Conservation (phyloP, 768 basidiomycete genomes). For the Hydnum rufescens region DNA sequence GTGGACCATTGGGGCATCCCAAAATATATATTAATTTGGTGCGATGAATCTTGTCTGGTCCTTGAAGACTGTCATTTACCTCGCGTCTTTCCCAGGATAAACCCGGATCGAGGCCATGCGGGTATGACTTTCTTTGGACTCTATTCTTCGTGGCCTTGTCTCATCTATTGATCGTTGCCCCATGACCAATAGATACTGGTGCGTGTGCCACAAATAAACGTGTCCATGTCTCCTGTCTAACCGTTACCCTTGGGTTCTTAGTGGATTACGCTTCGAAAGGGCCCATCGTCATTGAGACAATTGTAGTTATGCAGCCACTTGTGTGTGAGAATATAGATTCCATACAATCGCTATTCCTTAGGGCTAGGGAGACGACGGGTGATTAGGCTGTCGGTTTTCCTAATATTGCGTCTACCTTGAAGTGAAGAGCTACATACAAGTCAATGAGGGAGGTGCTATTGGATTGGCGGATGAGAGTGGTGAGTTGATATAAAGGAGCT, state of each 20-base stretch:
- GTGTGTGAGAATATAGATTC: no score
- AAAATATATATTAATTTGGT: conserved; percentile 94
- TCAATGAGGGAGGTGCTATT: no score
- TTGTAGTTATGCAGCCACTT: no score
- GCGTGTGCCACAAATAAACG: conserved; percentile 7
- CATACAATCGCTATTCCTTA: no score
- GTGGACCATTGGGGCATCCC: conserved; percentile 88
- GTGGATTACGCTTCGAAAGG: conserved; percentile 82
- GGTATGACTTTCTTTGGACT: conserved; percentile 30
- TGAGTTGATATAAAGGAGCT: no score
- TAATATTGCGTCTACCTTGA: no score
- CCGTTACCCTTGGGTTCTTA: conserved; percentile 17
- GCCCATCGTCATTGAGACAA: conserved; percentile 33
- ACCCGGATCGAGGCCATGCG: conserved; percentile 70
- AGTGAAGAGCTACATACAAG: no score
- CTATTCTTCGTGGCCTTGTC: neutral
- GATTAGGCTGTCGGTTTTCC: no score
- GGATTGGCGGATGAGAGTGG: no score
- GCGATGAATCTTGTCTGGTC: conserved; percentile 14
- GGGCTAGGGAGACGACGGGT: no score
- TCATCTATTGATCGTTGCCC: neutral
- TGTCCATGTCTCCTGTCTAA: neutral
- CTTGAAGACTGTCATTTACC: no score
- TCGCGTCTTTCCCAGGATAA: conserved; percentile 43
- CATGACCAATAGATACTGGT: conserved; percentile 20